Conservation (phyloP, 148 eudicot genomes). For the Heliosperma pusillum region DNA sequence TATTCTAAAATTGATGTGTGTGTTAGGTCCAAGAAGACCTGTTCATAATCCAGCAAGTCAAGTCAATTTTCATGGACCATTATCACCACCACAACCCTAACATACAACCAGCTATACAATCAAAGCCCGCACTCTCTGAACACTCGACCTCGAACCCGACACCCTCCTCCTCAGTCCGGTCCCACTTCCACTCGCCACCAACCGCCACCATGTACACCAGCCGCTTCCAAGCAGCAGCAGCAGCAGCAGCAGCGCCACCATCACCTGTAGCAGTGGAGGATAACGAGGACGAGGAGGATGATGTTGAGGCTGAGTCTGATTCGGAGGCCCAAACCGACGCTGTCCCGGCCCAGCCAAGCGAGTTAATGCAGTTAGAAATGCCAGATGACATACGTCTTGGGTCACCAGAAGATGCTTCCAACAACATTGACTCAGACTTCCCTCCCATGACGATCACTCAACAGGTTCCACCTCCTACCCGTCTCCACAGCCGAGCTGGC, state of each 20-base stretch:
- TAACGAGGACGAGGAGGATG: conserved; percentile 32
- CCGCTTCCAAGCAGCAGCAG: conserved; percentile 9
- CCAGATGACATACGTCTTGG: conserved; percentile 60
- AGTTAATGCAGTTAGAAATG: conserved; percentile 70
- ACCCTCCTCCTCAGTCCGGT: conserved; percentile 30
- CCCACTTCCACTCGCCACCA: conserved; percentile 29
- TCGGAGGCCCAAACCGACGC: conserved; percentile 27
- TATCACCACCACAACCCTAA: conserved; percentile 14
- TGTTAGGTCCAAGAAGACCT: conserved; percentile 20
- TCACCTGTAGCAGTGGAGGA: conserved; percentile 14
- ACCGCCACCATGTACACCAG: conserved; percentile 20
- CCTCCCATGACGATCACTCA: conserved; percentile 24
- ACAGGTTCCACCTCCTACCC: conserved; percentile 14
- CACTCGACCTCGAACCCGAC: conserved; percentile 68
- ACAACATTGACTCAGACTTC: conserved; percentile 50
- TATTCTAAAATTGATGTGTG: neutral
- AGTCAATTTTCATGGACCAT: conserved; percentile 41
- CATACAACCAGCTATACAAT: conserved; percentile 21
- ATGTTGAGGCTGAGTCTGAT: conserved; percentile 38
- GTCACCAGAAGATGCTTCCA: conserved; percentile 61
- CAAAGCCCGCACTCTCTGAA: conserved; percentile 65
- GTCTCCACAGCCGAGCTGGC: neutral
- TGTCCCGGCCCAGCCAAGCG: conserved; percentile 35
- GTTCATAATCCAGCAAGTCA: conserved; percentile 37
- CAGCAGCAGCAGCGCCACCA: no score